phyloP scores from a whole-genome alignment of 352 stramenopile species.

The Phytophthora pistaciae region DNA sequence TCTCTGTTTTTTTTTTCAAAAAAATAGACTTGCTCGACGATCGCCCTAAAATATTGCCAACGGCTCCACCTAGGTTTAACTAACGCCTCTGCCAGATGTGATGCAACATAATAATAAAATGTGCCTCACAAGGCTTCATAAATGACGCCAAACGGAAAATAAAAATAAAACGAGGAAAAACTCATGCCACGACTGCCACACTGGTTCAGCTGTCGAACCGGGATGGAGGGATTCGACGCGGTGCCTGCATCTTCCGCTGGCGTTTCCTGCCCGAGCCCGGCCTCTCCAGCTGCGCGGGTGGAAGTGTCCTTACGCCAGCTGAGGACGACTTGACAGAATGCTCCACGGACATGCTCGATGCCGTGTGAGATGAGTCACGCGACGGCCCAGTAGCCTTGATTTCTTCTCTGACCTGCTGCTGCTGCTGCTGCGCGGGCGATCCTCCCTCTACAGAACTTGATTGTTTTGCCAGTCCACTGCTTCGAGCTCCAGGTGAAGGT shows the following conservation, averaged over 20 bases:
- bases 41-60: neutral
- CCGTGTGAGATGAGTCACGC: neutral
- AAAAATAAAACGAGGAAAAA: slow-evolving; percentile 5
- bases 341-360: neutral
- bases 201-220: slow-evolving; percentile 22
- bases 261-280: slow-evolving; percentile 51
- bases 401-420: slow-evolving; percentile 5
- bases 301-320: neutral
- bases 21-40: slow-evolving; percentile 12
- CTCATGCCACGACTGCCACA: neutral
- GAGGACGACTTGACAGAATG: slow-evolving; percentile 2
- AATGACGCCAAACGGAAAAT: neutral
- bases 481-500: slow-evolving; percentile 6
- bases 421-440: slow-evolving; percentile 7
- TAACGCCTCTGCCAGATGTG: neutral
- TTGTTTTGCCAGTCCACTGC: slow-evolving; percentile 1
- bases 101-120: neutral
- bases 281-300: slow-evolving; percentile 17
- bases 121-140: neutral
- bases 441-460: neutral
- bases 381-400: neutral
- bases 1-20: neutral
- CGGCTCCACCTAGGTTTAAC: neutral
- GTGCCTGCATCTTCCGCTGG: slow-evolving; percentile 58
- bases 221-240: slow-evolving; percentile 58